phyloP scores from a whole-genome alignment of 345 rosid species.

The Hevea brasiliensis region DNA sequence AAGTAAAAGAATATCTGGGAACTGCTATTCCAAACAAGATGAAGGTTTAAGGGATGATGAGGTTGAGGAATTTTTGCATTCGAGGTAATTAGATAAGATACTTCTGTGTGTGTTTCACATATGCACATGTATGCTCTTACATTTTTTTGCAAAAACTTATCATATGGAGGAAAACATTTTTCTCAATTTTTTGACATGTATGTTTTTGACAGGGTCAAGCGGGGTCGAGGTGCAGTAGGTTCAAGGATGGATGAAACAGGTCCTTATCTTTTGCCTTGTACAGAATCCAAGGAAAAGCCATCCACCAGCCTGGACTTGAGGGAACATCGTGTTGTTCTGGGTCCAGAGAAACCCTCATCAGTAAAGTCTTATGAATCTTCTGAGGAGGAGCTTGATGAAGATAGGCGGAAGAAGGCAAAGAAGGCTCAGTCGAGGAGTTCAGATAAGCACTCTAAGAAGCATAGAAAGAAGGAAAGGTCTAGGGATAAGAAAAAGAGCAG shows the following conservation, averaged over 20 bases:
- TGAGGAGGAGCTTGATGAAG: conserved; percentile 37
- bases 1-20: conserved; percentile 28
- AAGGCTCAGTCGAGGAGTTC: conserved; percentile 38
- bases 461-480: conserved; percentile 43
- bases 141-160: not conserved
- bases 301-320: conserved; percentile 26
- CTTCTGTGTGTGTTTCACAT: too few relatives aligned
- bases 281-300: conserved; percentile 30
- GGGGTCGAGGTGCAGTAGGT: conserved; percentile 89
- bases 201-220: conserved; percentile 55
- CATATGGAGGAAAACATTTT: too few relatives aligned
- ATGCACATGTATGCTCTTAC: too few relatives aligned
- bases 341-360: conserved; percentile 54
- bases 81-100: conserved; percentile 47
- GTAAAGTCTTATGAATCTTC: conserved; percentile 31
- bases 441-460: conserved; percentile 46
- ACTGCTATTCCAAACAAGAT: conserved; percentile 37
- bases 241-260: conserved; percentile 95
- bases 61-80: conserved; percentile 67
- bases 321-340: conserved; percentile 36
- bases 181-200: conserved; percentile 2
- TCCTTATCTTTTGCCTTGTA: conserved; percentile 54
- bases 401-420: conserved; percentile 35
- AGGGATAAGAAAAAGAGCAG: conserved; percentile 43
- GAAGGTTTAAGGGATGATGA: conserved; percentile 73